Evolutionary conservation across 768 basidiomycete genomes (phyloP), one percentile per base, ranked within the genome.

Genomic region (Cyclocybe cylindracea): DNA sequence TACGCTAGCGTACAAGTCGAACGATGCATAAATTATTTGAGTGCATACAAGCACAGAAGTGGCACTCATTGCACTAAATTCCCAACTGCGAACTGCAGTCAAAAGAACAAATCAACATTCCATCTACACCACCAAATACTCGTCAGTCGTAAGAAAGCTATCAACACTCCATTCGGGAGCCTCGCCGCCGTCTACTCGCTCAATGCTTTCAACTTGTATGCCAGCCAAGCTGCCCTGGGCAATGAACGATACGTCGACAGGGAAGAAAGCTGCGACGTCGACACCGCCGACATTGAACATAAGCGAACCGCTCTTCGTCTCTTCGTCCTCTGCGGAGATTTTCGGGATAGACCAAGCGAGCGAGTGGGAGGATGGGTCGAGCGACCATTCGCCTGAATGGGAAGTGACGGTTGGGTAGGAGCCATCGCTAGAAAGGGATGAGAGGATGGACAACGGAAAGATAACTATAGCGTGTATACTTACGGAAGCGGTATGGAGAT

Each of bases 401-500:
- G 89, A 85, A 2, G 88, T 78, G 37, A 94, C 87, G 8, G 86
- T 88, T 1, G 93, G 94, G 70, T 92, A 94, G 9, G 90, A 89
- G 35, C 92, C 92, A 41, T 83, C 67, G 5, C 89, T 91, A 48
- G 8, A 39, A 32, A 38, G 16, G 45, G 50, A 35, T 40, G 29
- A 19, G 29, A 52, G 53, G 19, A 24, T 14, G 29, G 11, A 29
- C 16, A 13, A 39, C 11, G 10, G 50, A 35, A 19, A 39, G 32
- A 39, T 44, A 29, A 46, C 18, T 32, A 34, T 5, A 24, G 24
- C 24, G 5, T 24, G 24, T 24, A 13, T 43, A 82, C 89, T 67
- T 69, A 93, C 89, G 95, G 95, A 42, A 98, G 84, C 19, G 96
- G 94, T 59, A 98, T 96, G 47, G 88, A 87, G 55, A 98, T 92